A percentile compares a stretch with the other conserved stretches of the same genome.
Conservation (phyloP, 1,284 basidiomycete genomes). For the Waitea zeae region DNA sequence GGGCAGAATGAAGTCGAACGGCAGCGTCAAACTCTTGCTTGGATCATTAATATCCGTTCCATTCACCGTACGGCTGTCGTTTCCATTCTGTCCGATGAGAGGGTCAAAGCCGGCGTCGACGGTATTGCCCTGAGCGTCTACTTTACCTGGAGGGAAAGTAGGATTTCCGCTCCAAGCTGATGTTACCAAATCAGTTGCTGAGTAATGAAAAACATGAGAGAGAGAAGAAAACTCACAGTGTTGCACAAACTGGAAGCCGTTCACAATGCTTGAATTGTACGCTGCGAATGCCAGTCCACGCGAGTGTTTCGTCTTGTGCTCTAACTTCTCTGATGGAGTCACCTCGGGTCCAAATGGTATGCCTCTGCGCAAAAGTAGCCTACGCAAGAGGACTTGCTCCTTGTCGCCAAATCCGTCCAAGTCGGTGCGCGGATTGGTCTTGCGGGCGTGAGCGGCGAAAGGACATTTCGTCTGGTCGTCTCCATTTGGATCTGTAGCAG, state of each 20-base stretch:
- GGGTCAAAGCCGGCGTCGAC: constrained; percentile 14
- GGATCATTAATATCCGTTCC: constrained; percentile 22
- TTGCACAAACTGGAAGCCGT: constrained; percentile 32
- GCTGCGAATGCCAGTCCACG: constrained; percentile 31
- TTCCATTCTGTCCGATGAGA: constrained; percentile 25
- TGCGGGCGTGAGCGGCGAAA: constrained; percentile 36
- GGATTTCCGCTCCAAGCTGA: constrained; percentile 15
- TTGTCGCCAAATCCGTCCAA: no score
- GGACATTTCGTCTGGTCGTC: constrained; percentile 27
- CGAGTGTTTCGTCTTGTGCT: constrained; percentile 19
- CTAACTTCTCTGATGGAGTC: constrained; percentile 16
- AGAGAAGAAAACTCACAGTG: no score
- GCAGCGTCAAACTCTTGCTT: constrained; percentile 11
- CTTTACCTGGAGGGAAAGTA: constrained; percentile 12
- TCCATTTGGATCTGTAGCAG: no score
- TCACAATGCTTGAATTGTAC: constrained; percentile 26
- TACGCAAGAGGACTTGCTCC: no score
- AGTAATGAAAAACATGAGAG: no score
- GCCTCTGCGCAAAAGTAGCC: constrained; percentile 8
- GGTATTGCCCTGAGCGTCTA: no score
- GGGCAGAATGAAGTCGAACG: constrained; percentile 15
- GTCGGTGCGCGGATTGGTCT: constrained; percentile 32
- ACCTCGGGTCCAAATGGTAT: constrained; percentile 24
- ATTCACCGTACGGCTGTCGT: constrained; percentile 15
- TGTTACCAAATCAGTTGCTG: background rate